These are phyloP conservation scores for Oryza meridionalis DNA, from an alignment of 176 grass and related monocot species.

Conservation along the genomic window DNA sequence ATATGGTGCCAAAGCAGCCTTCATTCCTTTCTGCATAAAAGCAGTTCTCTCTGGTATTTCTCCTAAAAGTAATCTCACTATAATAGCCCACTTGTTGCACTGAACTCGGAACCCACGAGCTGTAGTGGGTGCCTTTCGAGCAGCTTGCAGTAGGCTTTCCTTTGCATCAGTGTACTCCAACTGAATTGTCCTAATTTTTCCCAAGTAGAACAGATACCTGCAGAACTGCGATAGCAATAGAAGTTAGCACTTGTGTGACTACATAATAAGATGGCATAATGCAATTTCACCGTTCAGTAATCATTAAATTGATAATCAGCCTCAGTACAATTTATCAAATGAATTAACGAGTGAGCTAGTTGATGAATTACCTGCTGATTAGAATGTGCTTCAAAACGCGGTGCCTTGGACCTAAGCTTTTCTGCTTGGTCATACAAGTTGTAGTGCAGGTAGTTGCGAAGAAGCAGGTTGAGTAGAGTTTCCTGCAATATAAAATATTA, in stretches of 20 bases:
- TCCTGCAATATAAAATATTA: constrained; percentile 44
- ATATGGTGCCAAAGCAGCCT: constrained; percentile 71
- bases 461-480: constrained; percentile 92
- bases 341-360: constrained; percentile 23
- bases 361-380: constrained; percentile 76
- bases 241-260: constrained; percentile 14
- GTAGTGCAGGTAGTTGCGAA: constrained; percentile 97
- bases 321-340: neutral
- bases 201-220: constrained; percentile 81
- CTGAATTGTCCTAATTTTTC: constrained; percentile 92
- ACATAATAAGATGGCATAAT: constrained; percentile 20
- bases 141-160: constrained; percentile 88
- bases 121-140: constrained; percentile 71
- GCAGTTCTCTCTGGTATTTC: constrained; percentile 84
- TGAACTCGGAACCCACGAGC: constrained; percentile 79
- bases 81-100: constrained; percentile 86
- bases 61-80: constrained; percentile 70
- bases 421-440: constrained; percentile 93
- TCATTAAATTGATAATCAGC: constrained; percentile 1
- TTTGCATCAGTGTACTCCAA: constrained; percentile 92
- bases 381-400: constrained; percentile 93
- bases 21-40: constrained; percentile 97
- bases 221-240: constrained; percentile 64
- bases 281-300: neutral
- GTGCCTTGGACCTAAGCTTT: constrained; percentile 93